A percentile compares a stretch with the other conserved stretches of the same genome.
Evolutionary conservation across 306 rosid genomes (phyloP).

Genomic region (Luffa aegyptiaca): DNA sequence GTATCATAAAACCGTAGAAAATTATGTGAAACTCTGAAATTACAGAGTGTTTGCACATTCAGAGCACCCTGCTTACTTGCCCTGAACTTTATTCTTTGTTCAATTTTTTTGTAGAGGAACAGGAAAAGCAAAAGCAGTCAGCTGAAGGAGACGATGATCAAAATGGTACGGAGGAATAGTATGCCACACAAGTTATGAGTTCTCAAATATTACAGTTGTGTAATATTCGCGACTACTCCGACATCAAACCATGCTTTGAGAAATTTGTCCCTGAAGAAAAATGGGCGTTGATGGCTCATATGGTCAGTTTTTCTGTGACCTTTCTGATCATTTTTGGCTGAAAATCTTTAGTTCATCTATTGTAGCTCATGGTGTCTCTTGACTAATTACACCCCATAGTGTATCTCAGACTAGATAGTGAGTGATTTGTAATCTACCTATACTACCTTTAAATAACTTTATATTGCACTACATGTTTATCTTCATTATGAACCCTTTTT

Average conservation of each 20-base stretch:
- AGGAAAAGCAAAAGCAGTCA: slow-evolving; percentile 57
- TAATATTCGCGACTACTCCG: neutral
- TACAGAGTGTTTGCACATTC: neutral
- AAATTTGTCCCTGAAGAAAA: neutral
- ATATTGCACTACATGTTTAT: neutral
- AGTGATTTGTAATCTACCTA: neutral
- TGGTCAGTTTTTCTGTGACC: slow-evolving; percentile 4
- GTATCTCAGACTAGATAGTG: neutral
- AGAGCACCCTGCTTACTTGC: neutral
- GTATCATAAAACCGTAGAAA: neutral
- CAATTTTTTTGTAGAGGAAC: slow-evolving; percentile 48
- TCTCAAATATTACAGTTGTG: neutral
- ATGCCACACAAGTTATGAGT: neutral
- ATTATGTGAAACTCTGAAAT: neutral
- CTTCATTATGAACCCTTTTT: neutral
- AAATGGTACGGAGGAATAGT: slow-evolving; percentile 27
- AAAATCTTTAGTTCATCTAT: neutral
- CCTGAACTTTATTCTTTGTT: neutral
- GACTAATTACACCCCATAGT: neutral
- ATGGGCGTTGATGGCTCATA: neutral
- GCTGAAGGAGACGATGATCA: slow-evolving; percentile 58
- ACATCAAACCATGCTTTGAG: neutral
- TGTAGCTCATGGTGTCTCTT: neutral
- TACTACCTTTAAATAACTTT: neutral
- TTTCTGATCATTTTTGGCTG: neutral